These are phyloP conservation scores for Podospora didyma DNA, from an alignment of 495 filamentous ascomycete genomes.

Conservation along the genomic window DNA sequence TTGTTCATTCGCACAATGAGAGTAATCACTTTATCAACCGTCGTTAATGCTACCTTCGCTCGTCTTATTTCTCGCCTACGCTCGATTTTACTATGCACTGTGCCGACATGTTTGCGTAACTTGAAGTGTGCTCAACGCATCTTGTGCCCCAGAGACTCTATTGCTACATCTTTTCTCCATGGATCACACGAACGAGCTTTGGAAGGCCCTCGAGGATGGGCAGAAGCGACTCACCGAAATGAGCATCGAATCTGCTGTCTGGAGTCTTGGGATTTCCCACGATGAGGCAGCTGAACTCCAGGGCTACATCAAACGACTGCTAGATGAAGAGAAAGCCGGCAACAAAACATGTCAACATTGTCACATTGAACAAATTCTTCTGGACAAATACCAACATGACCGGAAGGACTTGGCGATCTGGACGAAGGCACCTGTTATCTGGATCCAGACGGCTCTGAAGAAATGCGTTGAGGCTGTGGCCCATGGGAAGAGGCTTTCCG, in stretches of 20 bases:
- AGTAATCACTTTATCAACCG: too few relatives aligned
- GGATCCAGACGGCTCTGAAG: neutral
- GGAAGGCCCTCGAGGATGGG: neutral
- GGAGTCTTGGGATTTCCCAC: constrained; percentile 7
- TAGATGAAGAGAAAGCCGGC: constrained; percentile 7
- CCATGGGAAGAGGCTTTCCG: neutral
- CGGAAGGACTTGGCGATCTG: constrained; percentile 6
- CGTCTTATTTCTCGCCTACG: too few relatives aligned
- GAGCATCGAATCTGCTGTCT: neutral
- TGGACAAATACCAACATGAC: neutral
- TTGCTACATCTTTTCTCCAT: neutral
- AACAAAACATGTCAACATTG: neutral
- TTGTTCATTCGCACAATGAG: too few relatives aligned
- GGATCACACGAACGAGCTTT: neutral
- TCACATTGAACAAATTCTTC: constrained; percentile 3
- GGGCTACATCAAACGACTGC: constrained; percentile 16
- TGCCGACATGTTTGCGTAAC: too few relatives aligned
- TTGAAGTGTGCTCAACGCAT: too few relatives aligned
- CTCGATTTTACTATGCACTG: too few relatives aligned
- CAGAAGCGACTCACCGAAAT: neutral
- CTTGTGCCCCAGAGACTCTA: too few relatives aligned
- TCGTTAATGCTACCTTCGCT: too few relatives aligned
- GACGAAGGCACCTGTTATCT: neutral
- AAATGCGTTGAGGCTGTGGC: constrained; percentile 4
- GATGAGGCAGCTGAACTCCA: constrained; percentile 15